Evolutionary conservation across 352 stramenopile genomes (phyloP).

Genomic region (Plasmopara viticola): DNA sequence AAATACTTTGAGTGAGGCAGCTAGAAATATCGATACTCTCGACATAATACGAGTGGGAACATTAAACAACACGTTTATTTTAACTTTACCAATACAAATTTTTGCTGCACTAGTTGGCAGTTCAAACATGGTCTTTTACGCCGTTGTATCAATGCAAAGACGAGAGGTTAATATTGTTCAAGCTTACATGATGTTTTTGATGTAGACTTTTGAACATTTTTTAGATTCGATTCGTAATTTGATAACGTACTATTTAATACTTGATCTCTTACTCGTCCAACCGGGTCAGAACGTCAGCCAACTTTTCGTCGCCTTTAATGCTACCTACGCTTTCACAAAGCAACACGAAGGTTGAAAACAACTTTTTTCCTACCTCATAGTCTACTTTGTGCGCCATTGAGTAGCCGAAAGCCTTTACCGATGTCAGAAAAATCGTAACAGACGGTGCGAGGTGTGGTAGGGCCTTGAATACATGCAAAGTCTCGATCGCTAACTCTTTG

Average conservation of each 20-base stretch:
- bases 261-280: conserved; percentile 1
- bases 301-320: conserved; percentile 20
- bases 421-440: conserved; percentile 38
- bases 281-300: conserved; percentile 17
- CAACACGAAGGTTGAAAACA: conserved; percentile 36
- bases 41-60: too few species aligned
- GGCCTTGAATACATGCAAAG: conserved; percentile 51
- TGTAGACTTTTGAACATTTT: too few species aligned
- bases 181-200: too few species aligned
- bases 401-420: conserved; percentile 46
- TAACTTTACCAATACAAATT: too few species aligned
- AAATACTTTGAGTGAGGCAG: too few species aligned
- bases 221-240: too few species aligned
- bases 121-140: too few species aligned
- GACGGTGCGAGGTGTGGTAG: conserved; percentile 43
- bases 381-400: conserved; percentile 56
- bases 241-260: not conserved
- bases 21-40: too few species aligned
- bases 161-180: too few species aligned
- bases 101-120: too few species aligned
- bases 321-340: conserved; percentile 20
- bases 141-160: too few species aligned
- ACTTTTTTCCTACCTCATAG: conserved; percentile 8
- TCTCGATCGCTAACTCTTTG: conserved; percentile 27
- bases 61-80: too few species aligned